phyloP scores from a whole-genome alignment of 371 early-diverging fungal genomes.

The Chytridiales sp. region DNA sequence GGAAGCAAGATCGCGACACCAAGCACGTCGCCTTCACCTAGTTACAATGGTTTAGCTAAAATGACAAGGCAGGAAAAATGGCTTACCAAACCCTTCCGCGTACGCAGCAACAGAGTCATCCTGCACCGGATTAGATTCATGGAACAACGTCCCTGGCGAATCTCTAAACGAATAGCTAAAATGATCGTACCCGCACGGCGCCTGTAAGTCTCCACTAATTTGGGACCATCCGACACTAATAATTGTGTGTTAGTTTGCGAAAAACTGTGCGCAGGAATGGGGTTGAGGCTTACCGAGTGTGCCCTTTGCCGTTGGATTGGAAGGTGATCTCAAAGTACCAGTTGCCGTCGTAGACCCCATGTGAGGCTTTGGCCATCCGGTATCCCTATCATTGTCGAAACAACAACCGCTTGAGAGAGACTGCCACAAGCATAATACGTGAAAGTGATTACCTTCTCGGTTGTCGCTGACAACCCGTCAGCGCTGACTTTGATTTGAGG shows the following conservation, averaged over 20 bases:
- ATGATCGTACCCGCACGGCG: conserved; percentile 68
- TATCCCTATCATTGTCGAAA: conserved; percentile 48
- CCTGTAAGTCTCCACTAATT: conserved; percentile 71
- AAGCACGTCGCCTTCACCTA: conserved; percentile 56
- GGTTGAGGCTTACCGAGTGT: conserved; percentile 26
- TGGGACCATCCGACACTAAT: conserved; percentile 69
- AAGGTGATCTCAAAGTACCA: conserved; percentile 68
- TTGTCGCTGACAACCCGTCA: conserved; percentile 53
- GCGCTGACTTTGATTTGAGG: conserved; percentile 57
- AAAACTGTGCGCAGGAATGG: conserved; percentile 7
- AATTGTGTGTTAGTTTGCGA: conserved; percentile 2
- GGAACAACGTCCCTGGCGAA: conserved; percentile 61
- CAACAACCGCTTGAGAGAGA: not conserved
- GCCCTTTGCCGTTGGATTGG: conserved; percentile 32
- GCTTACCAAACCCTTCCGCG: conserved; percentile 30
- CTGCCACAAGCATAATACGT: not conserved
- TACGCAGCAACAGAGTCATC: conserved; percentile 26
- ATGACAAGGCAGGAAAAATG: not conserved
- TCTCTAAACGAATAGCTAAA: conserved; percentile 67
- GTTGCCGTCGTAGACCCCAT: conserved; percentile 65
- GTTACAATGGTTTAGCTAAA: not conserved
- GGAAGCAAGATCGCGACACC: conserved; percentile 64
- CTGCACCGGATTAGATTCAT: conserved; percentile 39
- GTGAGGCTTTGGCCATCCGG: conserved; percentile 70
- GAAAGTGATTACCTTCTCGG: conserved; percentile 46